phyloP scores from a whole-genome alignment of 2,329 filamentous ascomycete genomes.

The Fulvia fulva region DNA sequence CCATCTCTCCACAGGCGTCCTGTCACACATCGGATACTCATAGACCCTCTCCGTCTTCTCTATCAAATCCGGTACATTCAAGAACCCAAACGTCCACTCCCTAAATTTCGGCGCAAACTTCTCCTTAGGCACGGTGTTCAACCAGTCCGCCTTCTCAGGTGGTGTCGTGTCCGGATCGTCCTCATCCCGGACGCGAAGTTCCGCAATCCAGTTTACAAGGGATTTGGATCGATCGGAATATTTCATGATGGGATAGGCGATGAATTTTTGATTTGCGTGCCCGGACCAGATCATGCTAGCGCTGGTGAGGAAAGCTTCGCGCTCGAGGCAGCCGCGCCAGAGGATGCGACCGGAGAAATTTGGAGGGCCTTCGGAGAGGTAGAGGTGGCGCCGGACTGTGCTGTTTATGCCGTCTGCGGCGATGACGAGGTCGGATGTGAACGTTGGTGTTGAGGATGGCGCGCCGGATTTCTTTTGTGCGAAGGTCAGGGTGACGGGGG shows the following conservation, averaged over 20 bases:
- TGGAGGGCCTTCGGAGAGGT: constrained; percentile 43
- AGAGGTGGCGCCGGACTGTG: constrained; percentile 39
- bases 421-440: constrained; percentile 37
- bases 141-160: constrained; percentile 42
- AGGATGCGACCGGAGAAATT: constrained; percentile 46
- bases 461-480: constrained; percentile 12
- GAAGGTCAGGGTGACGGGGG: constrained; percentile 11
- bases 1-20: constrained; percentile 41
- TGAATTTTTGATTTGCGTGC: constrained; percentile 47
- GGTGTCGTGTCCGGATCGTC: constrained; percentile 43
- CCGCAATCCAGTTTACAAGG: constrained; percentile 48
- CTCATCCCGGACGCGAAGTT: constrained; percentile 41
- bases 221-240: constrained; percentile 36
- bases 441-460: constrained; percentile 30
- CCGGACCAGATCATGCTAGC: constrained; percentile 46
- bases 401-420: constrained; percentile 47
- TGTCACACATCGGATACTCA: constrained; percentile 48
- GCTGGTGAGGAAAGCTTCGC: constrained; percentile 40
- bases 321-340: constrained; percentile 44
- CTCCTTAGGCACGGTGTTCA: constrained; percentile 40
- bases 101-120: constrained; percentile 40
- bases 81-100: constrained; percentile 41
- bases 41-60: constrained; percentile 41
- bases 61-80: constrained; percentile 43
- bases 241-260: constrained; percentile 45